phyloP scores from a whole-genome alignment of 441 rosid species.

The Corymbia citriodora region DNA sequence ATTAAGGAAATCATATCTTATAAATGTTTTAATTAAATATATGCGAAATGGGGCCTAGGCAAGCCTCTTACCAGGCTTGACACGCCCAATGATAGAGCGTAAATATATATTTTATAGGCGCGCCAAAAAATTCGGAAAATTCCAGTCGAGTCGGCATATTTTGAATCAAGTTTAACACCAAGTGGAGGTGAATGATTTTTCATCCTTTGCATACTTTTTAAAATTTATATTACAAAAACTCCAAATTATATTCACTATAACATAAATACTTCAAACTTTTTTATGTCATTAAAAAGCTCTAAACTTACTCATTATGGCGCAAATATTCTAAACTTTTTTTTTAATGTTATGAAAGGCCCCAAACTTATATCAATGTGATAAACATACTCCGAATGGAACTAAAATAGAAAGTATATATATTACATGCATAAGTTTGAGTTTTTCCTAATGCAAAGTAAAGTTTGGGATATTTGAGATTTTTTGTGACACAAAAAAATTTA shows the following conservation, averaged over 20 bases:
- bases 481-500: too few relatives aligned
- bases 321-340: too few relatives aligned
- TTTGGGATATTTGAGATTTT: neutral
- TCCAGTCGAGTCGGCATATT: neutral
- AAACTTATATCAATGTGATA: neutral
- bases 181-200: neutral
- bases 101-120: neutral
- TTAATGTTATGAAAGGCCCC: too few relatives aligned
- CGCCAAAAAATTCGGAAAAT: neutral
- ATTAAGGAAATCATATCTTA: neutral
- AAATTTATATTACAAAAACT: fast-evolving
- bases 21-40: neutral
- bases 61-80: neutral
- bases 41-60: neutral
- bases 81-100: neutral
- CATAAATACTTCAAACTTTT: neutral
- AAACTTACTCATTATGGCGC: too few relatives aligned
- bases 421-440: too few relatives aligned
- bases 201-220: neutral
- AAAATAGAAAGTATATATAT: too few relatives aligned
- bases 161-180: neutral
- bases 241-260: too few relatives aligned
- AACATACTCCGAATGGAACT: too few relatives aligned
- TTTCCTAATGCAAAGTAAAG: too few relatives aligned
- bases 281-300: too few relatives aligned